Percentiles rank a stretch among this genome's conserved stretches.
phyloP scores from a whole-genome alignment of 1,284 basidiomycete genomes.

The Ceratorhiza oryzae-sativae region DNA sequence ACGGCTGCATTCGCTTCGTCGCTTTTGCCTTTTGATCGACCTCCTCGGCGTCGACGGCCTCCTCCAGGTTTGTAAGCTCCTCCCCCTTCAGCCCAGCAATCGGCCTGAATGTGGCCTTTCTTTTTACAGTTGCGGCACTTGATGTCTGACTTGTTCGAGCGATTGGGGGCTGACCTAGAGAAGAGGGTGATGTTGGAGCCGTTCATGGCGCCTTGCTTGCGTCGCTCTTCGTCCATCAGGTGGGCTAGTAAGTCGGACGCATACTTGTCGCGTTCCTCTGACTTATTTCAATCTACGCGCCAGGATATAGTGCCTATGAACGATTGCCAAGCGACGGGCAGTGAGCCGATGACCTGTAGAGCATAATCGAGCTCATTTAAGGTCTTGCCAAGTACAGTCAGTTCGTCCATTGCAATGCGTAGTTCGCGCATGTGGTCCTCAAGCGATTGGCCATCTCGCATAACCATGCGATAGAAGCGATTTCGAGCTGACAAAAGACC shows the following conservation, averaged over 20 bases:
- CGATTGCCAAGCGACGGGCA: constrained; percentile 7
- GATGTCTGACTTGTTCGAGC: background rate
- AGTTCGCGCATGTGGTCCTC: constrained; percentile 23
- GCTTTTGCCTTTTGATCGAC: background rate
- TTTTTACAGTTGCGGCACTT: background rate
- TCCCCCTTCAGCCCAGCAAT: background rate
- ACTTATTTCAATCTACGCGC: background rate
- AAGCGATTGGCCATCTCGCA: constrained; percentile 15
- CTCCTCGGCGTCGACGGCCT: background rate
- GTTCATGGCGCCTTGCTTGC: background rate
- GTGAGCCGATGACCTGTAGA: constrained; percentile 3
- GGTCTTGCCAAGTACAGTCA: constrained; percentile 2
- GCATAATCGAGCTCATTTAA: constrained; percentile 14
- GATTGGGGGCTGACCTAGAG: background rate
- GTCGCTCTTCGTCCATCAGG: constrained; percentile 16
- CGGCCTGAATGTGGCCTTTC: background rate
- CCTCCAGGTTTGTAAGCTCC: background rate
- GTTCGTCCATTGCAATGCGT: constrained; percentile 15
- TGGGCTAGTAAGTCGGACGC: constrained; percentile 8
- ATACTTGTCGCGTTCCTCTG: background rate
- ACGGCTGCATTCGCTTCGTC: background rate
- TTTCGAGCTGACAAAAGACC: too few species aligned
- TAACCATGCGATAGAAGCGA: background rate
- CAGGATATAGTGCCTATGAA: constrained; percentile 20
- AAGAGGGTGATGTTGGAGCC: background rate